Evolutionary conservation across 805 yeast species (phyloP).

Genomic region (Jamesozyma hellenica): DNA sequence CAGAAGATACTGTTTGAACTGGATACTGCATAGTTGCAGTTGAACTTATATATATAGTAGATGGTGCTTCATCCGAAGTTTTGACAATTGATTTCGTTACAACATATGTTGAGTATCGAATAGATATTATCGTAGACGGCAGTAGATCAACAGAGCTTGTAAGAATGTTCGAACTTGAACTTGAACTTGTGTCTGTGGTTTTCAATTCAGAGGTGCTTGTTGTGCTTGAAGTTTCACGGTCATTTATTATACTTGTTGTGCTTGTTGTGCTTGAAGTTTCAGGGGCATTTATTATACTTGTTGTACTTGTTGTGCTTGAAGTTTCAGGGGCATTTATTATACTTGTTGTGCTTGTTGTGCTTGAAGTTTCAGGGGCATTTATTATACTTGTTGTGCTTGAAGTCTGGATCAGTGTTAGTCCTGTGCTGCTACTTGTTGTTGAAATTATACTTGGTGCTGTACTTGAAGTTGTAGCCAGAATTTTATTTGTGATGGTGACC

Average conservation of each 20-base stretch:
- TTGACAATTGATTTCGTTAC: constrained; percentile 20
- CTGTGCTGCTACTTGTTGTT: too few relatives aligned
- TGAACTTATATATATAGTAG: constrained; percentile 21
- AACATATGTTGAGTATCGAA: constrained; percentile 17
- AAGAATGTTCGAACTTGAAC: too few relatives aligned
- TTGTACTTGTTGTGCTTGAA: too few relatives aligned
- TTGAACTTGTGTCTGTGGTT: too few relatives aligned
- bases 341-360: neutral
- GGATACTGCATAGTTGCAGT: constrained; percentile 19
- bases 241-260: too few relatives aligned
- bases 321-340: neutral
- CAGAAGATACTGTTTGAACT: constrained; percentile 5
- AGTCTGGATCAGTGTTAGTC: constrained; percentile 1
- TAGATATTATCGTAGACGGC: constrained; percentile 11
- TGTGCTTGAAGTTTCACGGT: too few relatives aligned
- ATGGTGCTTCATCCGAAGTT: constrained; percentile 10
- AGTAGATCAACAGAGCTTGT: neutral
- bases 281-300: too few relatives aligned
- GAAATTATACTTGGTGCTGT: too few relatives aligned
- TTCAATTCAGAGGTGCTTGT: too few relatives aligned
- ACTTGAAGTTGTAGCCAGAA: neutral
- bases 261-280: too few relatives aligned
- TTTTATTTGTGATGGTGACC: too few relatives aligned
- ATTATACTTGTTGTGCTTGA: neutral
- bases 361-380: neutral